Conservation (phyloP, 495 filamentous ascomycete species). For the Aspergillus carlsbadensis region DNA sequence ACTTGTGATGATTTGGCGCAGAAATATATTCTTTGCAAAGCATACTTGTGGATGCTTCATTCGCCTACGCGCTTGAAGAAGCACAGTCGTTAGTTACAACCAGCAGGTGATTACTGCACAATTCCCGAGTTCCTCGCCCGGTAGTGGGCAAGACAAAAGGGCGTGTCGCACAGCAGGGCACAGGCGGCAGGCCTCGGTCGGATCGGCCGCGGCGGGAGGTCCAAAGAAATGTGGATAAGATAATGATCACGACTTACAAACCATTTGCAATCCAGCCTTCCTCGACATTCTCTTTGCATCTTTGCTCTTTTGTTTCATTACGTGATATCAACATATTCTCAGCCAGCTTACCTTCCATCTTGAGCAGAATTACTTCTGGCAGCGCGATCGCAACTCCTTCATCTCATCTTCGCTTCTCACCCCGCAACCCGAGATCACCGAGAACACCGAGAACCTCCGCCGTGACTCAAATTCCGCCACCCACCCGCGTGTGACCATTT, state of each 20-base stretch:
- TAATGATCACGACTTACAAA: conserved; percentile 8
- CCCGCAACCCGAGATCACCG: conserved; percentile 7
- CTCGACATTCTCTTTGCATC: conserved; percentile 4
- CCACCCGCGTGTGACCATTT: neutral
- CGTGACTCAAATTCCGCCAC: conserved; percentile 10
- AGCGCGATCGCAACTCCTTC: neutral
- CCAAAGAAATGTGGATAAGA: neutral
- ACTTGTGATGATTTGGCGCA: neutral
- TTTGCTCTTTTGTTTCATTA: neutral
- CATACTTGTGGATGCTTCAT: too few relatives aligned
- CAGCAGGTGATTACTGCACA: too few relatives aligned
- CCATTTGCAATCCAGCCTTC: conserved; percentile 8
- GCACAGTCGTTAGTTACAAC: too few relatives aligned
- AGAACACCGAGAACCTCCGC: neutral
- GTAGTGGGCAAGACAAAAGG: too few relatives aligned
- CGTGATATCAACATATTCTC: neutral
- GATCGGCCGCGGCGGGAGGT: neutral
- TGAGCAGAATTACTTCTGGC: neutral
- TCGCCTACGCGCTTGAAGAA: too few relatives aligned
- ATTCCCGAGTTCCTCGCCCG: too few relatives aligned
- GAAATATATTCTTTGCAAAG: neutral
- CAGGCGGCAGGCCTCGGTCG: neutral
- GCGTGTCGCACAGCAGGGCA: neutral
- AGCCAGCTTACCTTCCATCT: too few relatives aligned
- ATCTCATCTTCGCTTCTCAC: neutral